Base-by-base conservation (phyloP, 768 basidiomycete genomes). In the Leccinum boreale region DNA sequence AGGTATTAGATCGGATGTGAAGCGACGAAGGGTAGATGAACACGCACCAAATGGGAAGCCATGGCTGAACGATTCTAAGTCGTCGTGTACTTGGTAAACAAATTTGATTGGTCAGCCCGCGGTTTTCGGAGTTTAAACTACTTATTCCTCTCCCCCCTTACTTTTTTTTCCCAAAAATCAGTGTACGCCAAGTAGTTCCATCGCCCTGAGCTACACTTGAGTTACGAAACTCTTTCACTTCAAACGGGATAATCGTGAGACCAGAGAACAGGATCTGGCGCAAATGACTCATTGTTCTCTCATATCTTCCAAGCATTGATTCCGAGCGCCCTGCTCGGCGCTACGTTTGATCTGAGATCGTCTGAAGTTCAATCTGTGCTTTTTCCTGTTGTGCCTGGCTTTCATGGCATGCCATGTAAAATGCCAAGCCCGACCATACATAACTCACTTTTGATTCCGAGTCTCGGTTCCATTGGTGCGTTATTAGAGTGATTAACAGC, bases 21-120 rank as follows among this genome's bases (percentile, higher is more conserved):
- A 15, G 11, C 6, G 33, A 24, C 50, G 4, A 17, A 10, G 3
- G 19, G 49, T 39, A 29, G 48, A 54, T 12, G 36, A 23, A 55
- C 50, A 57, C 56, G 72, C 63, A 91, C 90, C 78, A 93, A 77
- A 79, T 93, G 91, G 33, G 91, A 92, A 48, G 91, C 81, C 82
- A 83, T 82, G 42, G 17, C 15, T 28, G 58, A 46, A 9, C 33
- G 17, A 28, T 26, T 26, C 23, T n/a, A 29, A 53, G 44, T 33
- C 9, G 44, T 33, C 9, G 11, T 46, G 49, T 12, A 28, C 19
- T 10, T 19, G 58, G 35, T 31, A 33, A 55, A 35, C 52, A 59
- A 63, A 63, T 31, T 31, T 31, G 57, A 55, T 62, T 60, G 48
- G 39, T 50, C 62, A 62, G 50, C 57, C 60, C 63, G 61, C 61